These are phyloP conservation scores for Quercus glauca DNA, from an alignment of 306 rosid species.

Conservation along the genomic window DNA sequence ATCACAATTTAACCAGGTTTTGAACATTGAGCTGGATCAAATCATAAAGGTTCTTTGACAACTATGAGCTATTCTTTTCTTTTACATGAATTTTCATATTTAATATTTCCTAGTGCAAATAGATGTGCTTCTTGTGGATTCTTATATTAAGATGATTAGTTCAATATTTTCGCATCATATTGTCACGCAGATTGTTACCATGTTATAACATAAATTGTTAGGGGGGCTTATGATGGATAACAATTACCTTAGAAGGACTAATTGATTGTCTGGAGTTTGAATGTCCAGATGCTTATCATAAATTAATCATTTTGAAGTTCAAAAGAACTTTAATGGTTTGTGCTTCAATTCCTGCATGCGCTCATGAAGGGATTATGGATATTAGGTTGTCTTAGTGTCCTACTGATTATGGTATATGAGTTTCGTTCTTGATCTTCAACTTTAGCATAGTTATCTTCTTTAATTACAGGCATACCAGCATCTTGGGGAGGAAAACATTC, in stretches of 20 bases:
- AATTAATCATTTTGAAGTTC: neutral
- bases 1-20: slow-evolving; percentile 85
- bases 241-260: neutral
- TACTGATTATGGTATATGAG: neutral
- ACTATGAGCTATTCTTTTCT: slow-evolving; percentile 3
- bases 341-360: neutral
- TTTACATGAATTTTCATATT: slow-evolving; percentile 4
- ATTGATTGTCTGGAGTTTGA: no score
- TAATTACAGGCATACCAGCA: slow-evolving; percentile 73
- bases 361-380: neutral
- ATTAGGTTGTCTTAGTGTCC: neutral
- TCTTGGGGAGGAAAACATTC: slow-evolving; percentile 63
- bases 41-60: slow-evolving; percentile 64
- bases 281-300: no score
- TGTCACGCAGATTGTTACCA: neutral
- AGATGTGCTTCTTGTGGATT: neutral
- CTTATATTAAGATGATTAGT: neutral
- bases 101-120: neutral
- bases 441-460: slow-evolving; percentile 20
- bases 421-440: slow-evolving; percentile 8
- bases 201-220: neutral
- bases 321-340: neutral
- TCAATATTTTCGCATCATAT: neutral
- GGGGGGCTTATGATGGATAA: neutral
- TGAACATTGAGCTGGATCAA: slow-evolving; percentile 82